Evolutionary conservation across 1,284 basidiomycete species (phyloP).

Genomic region (Cryptococcus sp.): DNA sequence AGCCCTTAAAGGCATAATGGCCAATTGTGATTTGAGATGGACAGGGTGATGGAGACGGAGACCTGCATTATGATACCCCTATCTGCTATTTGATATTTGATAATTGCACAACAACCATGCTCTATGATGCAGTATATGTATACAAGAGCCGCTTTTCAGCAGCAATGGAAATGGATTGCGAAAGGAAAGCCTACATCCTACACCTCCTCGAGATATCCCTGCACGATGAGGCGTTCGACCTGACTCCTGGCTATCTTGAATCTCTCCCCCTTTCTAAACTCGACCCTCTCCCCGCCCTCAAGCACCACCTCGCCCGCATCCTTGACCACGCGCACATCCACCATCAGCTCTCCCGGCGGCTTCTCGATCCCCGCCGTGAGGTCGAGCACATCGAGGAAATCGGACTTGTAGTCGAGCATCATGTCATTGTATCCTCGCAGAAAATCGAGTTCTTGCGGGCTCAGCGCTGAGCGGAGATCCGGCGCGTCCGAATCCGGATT

Average conservation of each 20-base stretch:
- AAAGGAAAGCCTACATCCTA: conserved; percentile 15
- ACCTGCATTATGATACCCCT: neutral
- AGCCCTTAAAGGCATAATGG: conserved; percentile 11
- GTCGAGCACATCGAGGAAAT: conserved; percentile 83
- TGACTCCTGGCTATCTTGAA: conserved; percentile 82
- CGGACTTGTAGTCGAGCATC: conserved; percentile 79
- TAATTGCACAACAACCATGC: conserved; percentile 1
- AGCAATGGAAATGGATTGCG: neutral
- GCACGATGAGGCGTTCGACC: conserved; percentile 87
- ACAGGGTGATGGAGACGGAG: too few species aligned
- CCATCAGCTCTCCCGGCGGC: conserved; percentile 59
- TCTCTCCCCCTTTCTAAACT: conserved; percentile 83
- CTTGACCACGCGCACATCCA: conserved; percentile 57
- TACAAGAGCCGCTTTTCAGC: too few species aligned
- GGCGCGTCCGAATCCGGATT: conserved; percentile 31
- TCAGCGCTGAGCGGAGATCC: conserved; percentile 75
- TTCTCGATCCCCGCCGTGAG: conserved; percentile 72
- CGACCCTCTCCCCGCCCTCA: conserved; percentile 75
- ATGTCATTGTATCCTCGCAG: conserved; percentile 77
- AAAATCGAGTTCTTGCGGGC: conserved; percentile 89
- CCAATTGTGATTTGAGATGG: neutral
- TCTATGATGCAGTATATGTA: neutral
- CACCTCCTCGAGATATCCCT: conserved; percentile 77
- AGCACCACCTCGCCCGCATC: conserved; percentile 90
- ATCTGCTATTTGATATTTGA: too few species aligned